These are phyloP conservation scores for Leptodermis oblonga DNA, from an alignment of 257 asterid species.

Conservation along the genomic window DNA sequence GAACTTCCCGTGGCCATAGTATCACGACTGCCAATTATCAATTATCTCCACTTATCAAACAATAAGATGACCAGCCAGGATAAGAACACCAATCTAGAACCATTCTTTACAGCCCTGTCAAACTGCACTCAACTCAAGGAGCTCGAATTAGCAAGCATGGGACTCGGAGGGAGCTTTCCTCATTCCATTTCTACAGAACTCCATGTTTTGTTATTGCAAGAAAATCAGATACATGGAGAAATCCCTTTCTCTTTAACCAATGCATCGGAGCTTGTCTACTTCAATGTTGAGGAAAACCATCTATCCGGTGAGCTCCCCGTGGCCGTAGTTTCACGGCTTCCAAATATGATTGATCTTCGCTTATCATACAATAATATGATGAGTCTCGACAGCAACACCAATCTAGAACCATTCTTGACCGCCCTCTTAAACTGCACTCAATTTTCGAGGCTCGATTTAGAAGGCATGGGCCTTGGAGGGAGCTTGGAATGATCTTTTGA, in stretches of 20 bases:
- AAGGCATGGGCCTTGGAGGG: conserved; percentile 46
- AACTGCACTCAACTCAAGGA: conserved; percentile 32
- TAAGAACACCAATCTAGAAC: conserved; percentile 41
- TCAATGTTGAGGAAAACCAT: conserved; percentile 41
- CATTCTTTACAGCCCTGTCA: conserved; percentile 37
- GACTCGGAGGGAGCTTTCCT: conserved; percentile 42
- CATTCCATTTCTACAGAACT: conserved; percentile 22
- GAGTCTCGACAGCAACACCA: conserved; percentile 41
- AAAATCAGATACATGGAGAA: conserved; percentile 38
- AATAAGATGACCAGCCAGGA: conserved; percentile 41
- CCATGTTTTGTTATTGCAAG: conserved; percentile 35
- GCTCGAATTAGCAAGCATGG: conserved; percentile 39
- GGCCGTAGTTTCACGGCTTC: conserved; percentile 23
- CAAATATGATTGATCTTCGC: conserved; percentile 27
- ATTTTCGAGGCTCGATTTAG: conserved; percentile 37
- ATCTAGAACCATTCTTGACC: conserved; percentile 42
- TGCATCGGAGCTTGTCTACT: conserved; percentile 26
- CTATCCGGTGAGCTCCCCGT: conserved; percentile 48
- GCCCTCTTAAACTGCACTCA: conserved; percentile 38
- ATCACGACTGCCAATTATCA: conserved; percentile 16
- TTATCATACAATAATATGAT: conserved; percentile 41
- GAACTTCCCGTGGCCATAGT: conserved; percentile 36
- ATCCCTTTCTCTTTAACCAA: conserved; percentile 41
- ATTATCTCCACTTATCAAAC: conserved; percentile 41
- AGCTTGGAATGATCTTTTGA: no score